phyloP scores from a whole-genome alignment of 139 green algal genomes.

The Coelastrella sp. region DNA sequence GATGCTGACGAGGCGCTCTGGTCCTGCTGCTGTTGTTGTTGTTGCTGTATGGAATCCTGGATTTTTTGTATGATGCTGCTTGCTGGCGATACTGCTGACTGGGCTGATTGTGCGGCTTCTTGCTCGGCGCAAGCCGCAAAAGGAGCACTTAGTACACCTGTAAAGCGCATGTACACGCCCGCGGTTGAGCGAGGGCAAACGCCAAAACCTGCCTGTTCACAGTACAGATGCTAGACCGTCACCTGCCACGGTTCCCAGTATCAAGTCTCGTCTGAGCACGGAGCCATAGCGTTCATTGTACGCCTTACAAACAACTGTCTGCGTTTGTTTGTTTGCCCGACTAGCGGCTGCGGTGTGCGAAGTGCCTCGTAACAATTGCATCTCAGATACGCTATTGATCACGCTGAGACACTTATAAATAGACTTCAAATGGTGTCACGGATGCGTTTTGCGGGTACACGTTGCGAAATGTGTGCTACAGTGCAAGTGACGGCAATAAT shows the following conservation, averaged over 20 bases:
- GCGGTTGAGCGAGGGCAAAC: too few relatives aligned
- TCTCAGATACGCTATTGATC: neutral
- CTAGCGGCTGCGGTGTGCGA: neutral
- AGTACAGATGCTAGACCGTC: neutral
- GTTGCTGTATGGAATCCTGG: neutral
- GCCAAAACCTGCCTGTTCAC: too few relatives aligned
- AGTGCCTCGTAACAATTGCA: neutral
- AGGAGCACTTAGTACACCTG: neutral
- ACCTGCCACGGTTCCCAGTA: constrained; percentile 4
- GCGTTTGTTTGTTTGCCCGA: neutral
- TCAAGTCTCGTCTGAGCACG: neutral
- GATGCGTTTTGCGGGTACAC: neutral
- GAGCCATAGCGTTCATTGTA: neutral
- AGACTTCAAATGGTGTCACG: neutral
- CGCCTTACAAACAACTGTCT: neutral
- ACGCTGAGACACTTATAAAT: neutral
- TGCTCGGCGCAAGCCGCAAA: neutral
- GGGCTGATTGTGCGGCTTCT: neutral
- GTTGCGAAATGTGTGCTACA: neutral
- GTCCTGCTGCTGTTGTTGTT: neutral
- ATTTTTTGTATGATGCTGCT: neutral
- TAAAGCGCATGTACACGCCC: neutral
- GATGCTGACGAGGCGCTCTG: neutral
- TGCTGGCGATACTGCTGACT: neutral
- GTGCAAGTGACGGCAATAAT: neutral